Percentiles rank a stretch among this genome's conserved stretches.
Evolutionary conservation across 345 rosid species (phyloP).

Genomic region (Citrus glauca): DNA sequence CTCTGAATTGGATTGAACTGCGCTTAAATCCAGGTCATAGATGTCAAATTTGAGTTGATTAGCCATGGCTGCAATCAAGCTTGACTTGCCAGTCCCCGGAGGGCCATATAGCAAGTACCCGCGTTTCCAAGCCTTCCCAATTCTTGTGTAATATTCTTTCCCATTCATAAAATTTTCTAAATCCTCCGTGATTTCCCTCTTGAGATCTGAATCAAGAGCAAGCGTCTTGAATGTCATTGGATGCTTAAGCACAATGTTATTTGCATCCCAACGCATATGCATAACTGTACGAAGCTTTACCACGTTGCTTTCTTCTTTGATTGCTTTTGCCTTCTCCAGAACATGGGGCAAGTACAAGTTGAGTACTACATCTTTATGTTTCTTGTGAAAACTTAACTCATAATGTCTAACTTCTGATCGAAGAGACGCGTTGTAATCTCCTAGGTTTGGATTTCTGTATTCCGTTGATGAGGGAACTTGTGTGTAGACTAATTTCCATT

Average conservation of each 20-base stretch:
- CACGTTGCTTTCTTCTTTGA: conserved; percentile 7
- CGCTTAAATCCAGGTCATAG: conserved; percentile 28
- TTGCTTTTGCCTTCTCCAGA: conserved; percentile 3
- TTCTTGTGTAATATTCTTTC: conserved; percentile 13
- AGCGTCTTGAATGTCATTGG: too few relatives aligned
- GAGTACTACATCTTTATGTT: not conserved
- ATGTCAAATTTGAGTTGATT: conserved; percentile 36
- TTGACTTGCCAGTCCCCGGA: conserved; percentile 20
- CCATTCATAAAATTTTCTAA: not conserved
- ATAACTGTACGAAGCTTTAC: conserved; percentile 4
- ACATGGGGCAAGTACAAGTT: conserved; percentile 15
- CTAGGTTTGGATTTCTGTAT: not conserved
- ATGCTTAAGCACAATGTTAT: too few relatives aligned
- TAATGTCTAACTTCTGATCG: not conserved
- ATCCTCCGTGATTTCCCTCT: too few relatives aligned
- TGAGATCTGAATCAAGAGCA: too few relatives aligned
- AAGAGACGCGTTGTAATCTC: not conserved
- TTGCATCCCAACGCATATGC: not conserved
- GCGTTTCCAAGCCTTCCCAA: conserved; percentile 22
- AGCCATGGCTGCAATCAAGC: conserved; percentile 28
- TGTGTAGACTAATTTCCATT: not conserved
- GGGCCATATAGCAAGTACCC: conserved; percentile 25
- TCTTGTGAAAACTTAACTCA: too few relatives aligned
- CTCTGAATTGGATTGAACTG: conserved; percentile 18
- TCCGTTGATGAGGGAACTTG: not conserved